phyloP scores from a whole-genome alignment of 768 basidiomycete species.

The Collybia sordida region DNA sequence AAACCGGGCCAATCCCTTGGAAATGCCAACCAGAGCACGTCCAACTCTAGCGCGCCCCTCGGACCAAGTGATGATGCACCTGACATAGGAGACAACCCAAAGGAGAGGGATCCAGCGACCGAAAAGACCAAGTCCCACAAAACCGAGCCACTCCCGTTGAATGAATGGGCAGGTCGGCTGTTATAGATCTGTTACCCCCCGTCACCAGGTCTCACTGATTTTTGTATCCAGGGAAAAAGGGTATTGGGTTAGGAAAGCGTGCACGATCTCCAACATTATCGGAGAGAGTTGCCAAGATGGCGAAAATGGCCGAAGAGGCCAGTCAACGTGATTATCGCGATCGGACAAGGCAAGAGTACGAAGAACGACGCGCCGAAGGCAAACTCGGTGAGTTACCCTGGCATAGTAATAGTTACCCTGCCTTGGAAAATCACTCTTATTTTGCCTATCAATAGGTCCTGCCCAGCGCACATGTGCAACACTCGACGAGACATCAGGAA shows the following conservation, averaged over 20 bases:
- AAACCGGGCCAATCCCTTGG: constrained; percentile 82
- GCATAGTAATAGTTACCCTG: background rate
- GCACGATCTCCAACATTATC: constrained; percentile 60
- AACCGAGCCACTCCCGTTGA: constrained; percentile 69
- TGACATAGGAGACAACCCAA: background rate
- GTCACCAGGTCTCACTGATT: constrained; percentile 4
- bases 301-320: constrained; percentile 66
- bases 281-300: constrained; percentile 73
- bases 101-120: background rate
- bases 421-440: background rate
- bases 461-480: constrained; percentile 74
- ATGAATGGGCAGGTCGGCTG: constrained; percentile 77
- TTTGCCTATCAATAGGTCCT: constrained; percentile 31
- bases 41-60: background rate
- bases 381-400: constrained; percentile 44
- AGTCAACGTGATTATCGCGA: constrained; percentile 65
- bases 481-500: constrained; percentile 73
- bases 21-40: constrained; percentile 25
- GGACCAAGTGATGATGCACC: background rate
- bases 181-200: constrained; percentile 1
- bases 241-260: constrained; percentile 74
- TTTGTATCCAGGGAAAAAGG: constrained; percentile 62
- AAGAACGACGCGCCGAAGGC: constrained; percentile 72
- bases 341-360: constrained; percentile 70
- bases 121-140: constrained; percentile 34